These are phyloP conservation scores for Rhizodiscina lignyota DNA, from an alignment of 495 filamentous ascomycete species.

Conservation along the genomic window DNA sequence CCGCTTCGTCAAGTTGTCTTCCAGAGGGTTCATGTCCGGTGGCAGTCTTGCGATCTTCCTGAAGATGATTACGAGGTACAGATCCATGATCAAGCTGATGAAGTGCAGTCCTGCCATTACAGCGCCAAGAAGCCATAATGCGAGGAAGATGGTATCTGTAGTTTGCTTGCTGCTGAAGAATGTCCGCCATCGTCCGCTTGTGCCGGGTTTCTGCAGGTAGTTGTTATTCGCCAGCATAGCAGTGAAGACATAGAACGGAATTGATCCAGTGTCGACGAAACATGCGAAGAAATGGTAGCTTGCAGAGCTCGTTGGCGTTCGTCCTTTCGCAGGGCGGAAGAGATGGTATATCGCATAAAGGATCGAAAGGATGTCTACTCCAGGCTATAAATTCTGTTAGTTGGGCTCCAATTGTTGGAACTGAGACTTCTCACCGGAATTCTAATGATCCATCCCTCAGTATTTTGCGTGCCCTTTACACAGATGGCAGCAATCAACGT, in stretches of 20 bases:
- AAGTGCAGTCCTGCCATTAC: constrained; percentile 48
- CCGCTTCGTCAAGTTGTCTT: constrained; percentile 68
- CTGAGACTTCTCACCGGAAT: constrained; percentile 42
- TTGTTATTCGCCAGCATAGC: constrained; percentile 38
- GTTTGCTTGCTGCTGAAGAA: constrained; percentile 34
- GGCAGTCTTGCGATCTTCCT: constrained; percentile 62
- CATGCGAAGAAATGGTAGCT: constrained; percentile 74
- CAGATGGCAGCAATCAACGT: constrained; percentile 57
- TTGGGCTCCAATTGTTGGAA: not conserved
- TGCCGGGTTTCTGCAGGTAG: constrained; percentile 25
- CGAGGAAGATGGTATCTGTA: constrained; percentile 36
- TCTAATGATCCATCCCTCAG: constrained; percentile 58
- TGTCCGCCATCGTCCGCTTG: constrained; percentile 41
- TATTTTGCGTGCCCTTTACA: constrained; percentile 42
- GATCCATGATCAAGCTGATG: constrained; percentile 47
- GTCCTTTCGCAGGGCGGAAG: constrained; percentile 40
- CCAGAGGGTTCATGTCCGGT: constrained; percentile 84
- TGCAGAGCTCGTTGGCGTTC: constrained; percentile 60
- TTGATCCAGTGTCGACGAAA: constrained; percentile 49
- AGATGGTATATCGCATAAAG: constrained; percentile 70
- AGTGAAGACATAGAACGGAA: constrained; percentile 65
- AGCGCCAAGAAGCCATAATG: constrained; percentile 46
- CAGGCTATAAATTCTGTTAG: constrained; percentile 34
- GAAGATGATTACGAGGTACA: constrained; percentile 61
- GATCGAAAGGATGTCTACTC: constrained; percentile 49